Base-by-base conservation (phyloP, 1,284 basidiomycete genomes). In the Leccinum pachyderme region DNA sequence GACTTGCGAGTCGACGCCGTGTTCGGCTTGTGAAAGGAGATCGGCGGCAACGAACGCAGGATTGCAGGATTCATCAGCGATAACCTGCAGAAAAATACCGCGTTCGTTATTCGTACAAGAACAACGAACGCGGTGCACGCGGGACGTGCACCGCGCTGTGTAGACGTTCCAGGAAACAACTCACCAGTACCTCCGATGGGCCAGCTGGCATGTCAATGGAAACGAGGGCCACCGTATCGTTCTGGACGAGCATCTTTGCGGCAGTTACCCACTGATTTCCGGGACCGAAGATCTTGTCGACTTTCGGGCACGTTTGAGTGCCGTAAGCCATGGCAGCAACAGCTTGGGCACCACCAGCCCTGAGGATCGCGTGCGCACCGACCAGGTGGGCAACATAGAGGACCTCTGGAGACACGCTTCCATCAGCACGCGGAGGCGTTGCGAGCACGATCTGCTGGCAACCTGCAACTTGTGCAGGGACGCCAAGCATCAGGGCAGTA, bases 231-330 rank as follows among this genome's bases (percentile, higher is more conserved):
- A 95, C 91, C n/a, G 95, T 95, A 71, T 99, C 97, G 72, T 98
- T 98, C 73, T 98, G 95, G 22, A 98, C 95, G 59, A 98, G 76
- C 97, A 99, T 98, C 79, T 99, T 99, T 55, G 96, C 96, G 1
- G 97, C 97, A 0, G 96, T 99, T 27, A 99, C 97, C 90, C 96
- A 99, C 72, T 99, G 97, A 72, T 99, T 99, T 25, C 97, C 97
- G 3, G 97, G 97, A 18, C 97, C 97, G 66, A 98, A 97, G 63
- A 99, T 96, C 76, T 98, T 99, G 80, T 99, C 97, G 15, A 99
- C 97, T 76, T 99, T 99, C n/a, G 95, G 94, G 7, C 96, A 94
- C 3, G 88, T 89, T 68, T 89, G 80, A 5, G 97, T 99, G 13
- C 97, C 97, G 72, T 98, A 99, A 1, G 97, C 97, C 75, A 99